These are phyloP conservation scores for Auricularia sp. DNA, from an alignment of 768 basidiomycete genomes.

Conservation along the genomic window DNA sequence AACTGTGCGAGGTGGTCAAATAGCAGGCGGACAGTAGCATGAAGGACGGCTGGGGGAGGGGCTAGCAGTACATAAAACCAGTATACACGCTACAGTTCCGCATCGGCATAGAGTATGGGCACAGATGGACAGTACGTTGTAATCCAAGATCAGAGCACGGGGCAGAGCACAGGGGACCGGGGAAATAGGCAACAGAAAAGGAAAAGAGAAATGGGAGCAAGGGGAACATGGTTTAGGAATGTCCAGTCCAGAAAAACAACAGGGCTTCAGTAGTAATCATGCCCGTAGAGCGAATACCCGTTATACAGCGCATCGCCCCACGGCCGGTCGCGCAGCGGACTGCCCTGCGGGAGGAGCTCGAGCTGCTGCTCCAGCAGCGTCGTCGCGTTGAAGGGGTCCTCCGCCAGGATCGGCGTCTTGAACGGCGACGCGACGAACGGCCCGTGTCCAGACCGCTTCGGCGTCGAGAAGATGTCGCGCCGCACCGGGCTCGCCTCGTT, in stretches of 20 bases:
- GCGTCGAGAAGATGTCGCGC: background rate
- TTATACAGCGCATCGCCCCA: too few relatives aligned
- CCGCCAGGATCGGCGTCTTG: background rate
- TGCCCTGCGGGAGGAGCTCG: background rate
- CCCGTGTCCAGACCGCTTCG: background rate
- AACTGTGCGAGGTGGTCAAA: background rate
- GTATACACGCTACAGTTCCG: background rate
- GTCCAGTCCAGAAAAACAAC: too few relatives aligned
- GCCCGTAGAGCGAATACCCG: too few relatives aligned
- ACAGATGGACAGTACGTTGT: too few relatives aligned
- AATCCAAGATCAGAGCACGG: too few relatives aligned
- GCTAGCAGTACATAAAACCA: background rate
- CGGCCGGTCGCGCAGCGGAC: background rate
- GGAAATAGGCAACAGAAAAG: too few relatives aligned
- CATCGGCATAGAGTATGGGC: background rate
- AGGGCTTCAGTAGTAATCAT: too few relatives aligned
- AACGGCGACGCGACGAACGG: background rate
- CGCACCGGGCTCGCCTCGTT: background rate
- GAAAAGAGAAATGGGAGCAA: too few relatives aligned
- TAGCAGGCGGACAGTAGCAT: background rate
- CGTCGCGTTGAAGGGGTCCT: background rate
- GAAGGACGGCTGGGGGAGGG: background rate
- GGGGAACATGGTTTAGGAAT: too few relatives aligned
- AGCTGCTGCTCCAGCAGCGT: background rate
- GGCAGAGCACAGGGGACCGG: too few relatives aligned